A percentile compares a stretch with the other conserved stretches of the same genome.
Conservation (phyloP, 768 basidiomycete species). For the Phanerochaete carnosa region DNA sequence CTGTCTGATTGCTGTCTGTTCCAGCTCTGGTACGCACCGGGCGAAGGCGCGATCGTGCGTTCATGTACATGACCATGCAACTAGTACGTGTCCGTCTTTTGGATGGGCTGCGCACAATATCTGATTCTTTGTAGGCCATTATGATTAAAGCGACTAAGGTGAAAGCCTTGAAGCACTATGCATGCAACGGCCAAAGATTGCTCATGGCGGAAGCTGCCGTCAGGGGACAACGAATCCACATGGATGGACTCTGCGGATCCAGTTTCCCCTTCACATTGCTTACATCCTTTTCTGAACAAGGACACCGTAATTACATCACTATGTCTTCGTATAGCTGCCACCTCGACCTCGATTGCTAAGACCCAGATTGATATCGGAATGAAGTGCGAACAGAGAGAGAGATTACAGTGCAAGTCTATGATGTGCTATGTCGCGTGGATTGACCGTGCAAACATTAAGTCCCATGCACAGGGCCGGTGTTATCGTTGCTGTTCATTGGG, state of each 20-base stretch:
- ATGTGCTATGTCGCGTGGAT: no score
- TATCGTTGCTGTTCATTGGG: background rate
- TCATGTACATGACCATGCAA: constrained; percentile 34
- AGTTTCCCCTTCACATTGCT: no score
- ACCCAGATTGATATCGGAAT: no score
- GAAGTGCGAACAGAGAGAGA: no score
- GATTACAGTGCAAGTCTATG: no score
- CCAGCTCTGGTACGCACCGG: constrained; percentile 38
- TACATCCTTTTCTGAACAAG: no score
- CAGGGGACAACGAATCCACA: background rate
- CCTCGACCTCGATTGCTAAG: no score
- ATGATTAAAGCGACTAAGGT: constrained; percentile 10
- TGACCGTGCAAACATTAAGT: no score
- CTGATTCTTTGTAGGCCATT: constrained; percentile 2
- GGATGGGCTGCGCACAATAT: no score
- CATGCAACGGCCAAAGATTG: background rate
- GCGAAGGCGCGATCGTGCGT: constrained; percentile 31
- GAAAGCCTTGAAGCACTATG: background rate
- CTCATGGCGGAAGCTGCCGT: background rate
- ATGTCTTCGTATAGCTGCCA: no score
- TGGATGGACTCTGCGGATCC: background rate
- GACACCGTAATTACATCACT: no score
- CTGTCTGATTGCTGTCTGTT: background rate
- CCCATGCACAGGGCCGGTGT: no score
- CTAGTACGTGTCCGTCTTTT: constrained; percentile 22